Percentiles rank a stretch among this genome's conserved stretches.
Conservation (phyloP, 129 eudicot species). For the Erigeron canadensis region DNA sequence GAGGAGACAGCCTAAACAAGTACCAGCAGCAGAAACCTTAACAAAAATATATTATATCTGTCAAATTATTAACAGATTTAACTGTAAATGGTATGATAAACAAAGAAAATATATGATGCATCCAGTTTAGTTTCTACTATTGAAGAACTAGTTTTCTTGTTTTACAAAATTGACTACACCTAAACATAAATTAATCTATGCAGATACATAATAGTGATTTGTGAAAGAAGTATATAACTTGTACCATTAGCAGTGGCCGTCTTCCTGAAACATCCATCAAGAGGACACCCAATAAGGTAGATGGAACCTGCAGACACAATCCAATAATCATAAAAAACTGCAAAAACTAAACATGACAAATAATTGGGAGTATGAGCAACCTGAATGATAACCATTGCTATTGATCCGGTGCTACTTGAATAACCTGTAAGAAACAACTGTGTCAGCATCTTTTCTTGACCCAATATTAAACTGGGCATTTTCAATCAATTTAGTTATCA, state of each 20-base stretch:
- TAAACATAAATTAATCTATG: neutral
- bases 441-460: neutral
- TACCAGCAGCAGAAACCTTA: slow-evolving; percentile 82
- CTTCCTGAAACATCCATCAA: slow-evolving; percentile 86
- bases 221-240: neutral
- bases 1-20: slow-evolving; percentile 73
- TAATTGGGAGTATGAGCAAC: slow-evolving; percentile 23
- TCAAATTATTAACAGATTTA: neutral
- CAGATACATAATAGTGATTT: neutral
- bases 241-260: slow-evolving; percentile 77
- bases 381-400: slow-evolving; percentile 79
- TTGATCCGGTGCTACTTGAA: slow-evolving; percentile 62
- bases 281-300: slow-evolving; percentile 61
- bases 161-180: neutral
- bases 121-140: neutral
- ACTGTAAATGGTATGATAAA: neutral
- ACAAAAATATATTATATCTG: slow-evolving; percentile 1
- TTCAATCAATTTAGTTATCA: no score
- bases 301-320: slow-evolving; percentile 60
- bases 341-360: neutral
- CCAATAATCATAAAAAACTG: neutral
- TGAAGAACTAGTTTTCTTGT: neutral
- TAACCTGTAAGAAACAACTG: slow-evolving; percentile 47
- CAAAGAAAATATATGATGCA: neutral
- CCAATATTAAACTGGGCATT: neutral